phyloP scores from a whole-genome alignment of 768 basidiomycete genomes.

The Phanerochaete sordida region DNA sequence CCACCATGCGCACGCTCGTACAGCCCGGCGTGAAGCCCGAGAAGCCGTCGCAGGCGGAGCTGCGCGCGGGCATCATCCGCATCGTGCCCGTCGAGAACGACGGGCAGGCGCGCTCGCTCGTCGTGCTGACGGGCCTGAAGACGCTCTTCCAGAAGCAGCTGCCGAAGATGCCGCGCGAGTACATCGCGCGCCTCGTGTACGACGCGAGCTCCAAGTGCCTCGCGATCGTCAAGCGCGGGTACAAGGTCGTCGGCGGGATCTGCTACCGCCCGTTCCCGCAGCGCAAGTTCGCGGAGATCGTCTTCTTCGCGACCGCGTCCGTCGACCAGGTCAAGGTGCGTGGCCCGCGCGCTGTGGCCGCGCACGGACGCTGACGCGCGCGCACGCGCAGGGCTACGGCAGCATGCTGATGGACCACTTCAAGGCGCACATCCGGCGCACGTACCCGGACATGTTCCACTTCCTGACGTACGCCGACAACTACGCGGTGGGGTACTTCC shows the following conservation, averaged over 20 bases:
- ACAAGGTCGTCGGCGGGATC: conserved; percentile 96
- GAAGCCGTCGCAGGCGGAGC: conserved; percentile 76
- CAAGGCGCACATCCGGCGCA: conserved; percentile 84
- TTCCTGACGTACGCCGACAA: conserved; percentile 99
- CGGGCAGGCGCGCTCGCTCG: conserved; percentile 63
- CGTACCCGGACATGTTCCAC: conserved; percentile 86
- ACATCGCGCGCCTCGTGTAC: conserved; percentile 93
- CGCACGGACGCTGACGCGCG: neutral
- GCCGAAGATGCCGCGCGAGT: conserved; percentile 98
- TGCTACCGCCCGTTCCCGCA: conserved; percentile 96
- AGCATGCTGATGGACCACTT: conserved; percentile 98
- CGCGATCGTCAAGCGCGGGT: conserved; percentile 92
- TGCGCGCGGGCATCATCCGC: conserved; percentile 78
- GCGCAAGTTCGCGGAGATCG: conserved; percentile 94
- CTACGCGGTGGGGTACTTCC: conserved; percentile 98
- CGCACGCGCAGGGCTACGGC: conserved; percentile 79
- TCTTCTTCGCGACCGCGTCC: conserved; percentile 96
- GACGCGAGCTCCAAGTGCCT: conserved; percentile 90
- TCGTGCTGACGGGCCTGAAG: conserved; percentile 93
- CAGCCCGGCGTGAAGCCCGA: conserved; percentile 60
- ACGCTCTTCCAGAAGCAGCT: conserved; percentile 96
- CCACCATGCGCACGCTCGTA: neutral
- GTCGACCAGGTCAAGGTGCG: conserved; percentile 98
- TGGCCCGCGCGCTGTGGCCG: neutral
- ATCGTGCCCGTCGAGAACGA: conserved; percentile 87